Evolutionary conservation across 2,329 filamentous ascomycete species (phyloP), one percentile per base, ranked within the genome.

Genomic region (Hypomyces rosellus): DNA sequence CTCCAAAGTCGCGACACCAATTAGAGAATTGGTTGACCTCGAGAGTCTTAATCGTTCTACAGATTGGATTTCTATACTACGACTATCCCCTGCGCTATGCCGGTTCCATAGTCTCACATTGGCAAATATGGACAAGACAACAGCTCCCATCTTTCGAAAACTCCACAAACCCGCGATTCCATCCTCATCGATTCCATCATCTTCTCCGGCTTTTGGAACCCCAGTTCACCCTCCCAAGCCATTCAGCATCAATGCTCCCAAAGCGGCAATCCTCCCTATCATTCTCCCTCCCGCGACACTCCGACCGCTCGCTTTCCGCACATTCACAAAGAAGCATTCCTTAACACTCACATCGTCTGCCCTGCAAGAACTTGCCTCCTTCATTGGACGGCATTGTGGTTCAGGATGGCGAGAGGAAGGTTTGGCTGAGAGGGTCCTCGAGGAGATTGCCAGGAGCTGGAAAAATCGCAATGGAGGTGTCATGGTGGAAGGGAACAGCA

Each of bases 401-500:
- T 91, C 91, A 51, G 89, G 85, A 84, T 99, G 93, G 93, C 82
- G 92, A 61, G 91, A 97, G 71, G 90, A 95, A 65, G 92, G 95
- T 0, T 74, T 96, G 33, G 93, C 91, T 3, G 95, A 99, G 68
- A 86, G 85, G 57, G 89, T 96, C 12, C 72, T 99, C 34, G 93
- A 99, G 61, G 93, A 97, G 68, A 82, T 91, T 7, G 91, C 93
- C 1, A 86, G 88, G 66, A 81, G 81, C 58, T 99, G 93, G 95
- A 97, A 96, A 73, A 88, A 85, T 58, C 78, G 86, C 53, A 90
- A 88, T 64, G 89, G 89, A 1, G 88, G 88, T 18, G 88, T 96
- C 48, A 95, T 99, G 57, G 88, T 99, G 3, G 89, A 96, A 48
- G 92, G 92, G 22, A 77, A 78, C 8, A 86, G 82, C 60, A 80